Evolutionary conservation across 225 moss, liverwort and hornwort genomes (phyloP).

Genomic region (Lunularia cruciata): DNA sequence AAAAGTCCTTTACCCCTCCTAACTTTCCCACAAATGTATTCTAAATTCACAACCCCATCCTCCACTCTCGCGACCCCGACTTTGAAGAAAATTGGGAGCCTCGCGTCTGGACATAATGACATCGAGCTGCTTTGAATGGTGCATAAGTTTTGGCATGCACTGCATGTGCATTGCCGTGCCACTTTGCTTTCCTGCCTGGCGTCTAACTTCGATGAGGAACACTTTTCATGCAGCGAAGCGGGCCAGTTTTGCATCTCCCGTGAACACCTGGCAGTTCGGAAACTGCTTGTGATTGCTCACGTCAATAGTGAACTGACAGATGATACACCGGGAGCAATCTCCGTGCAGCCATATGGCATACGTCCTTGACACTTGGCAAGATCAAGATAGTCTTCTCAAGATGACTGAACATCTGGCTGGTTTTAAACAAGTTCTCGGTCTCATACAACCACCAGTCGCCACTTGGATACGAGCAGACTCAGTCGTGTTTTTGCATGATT

Average conservation of each 20-base stretch:
- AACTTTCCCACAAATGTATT: too few species aligned
- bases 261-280: neutral
- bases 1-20: too few species aligned
- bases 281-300: neutral
- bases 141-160: neutral
- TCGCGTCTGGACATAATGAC: neutral
- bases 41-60: too few species aligned
- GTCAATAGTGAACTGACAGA: neutral
- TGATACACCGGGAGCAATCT: neutral
- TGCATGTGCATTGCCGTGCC: constrained; percentile 6
- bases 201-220: neutral
- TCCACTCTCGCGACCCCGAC: too few species aligned
- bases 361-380: neutral
- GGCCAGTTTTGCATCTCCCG: neutral
- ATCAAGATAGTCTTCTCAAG: neutral
- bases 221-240: constrained; percentile 15
- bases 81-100: neutral
- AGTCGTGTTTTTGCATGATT: constrained; percentile 5
- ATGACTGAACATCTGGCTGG: neutral
- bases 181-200: neutral
- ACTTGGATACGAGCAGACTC: neutral
- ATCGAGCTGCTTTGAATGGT: neutral
- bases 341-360: neutral
- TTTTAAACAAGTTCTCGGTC: neutral
- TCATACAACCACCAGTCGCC: neutral